Base-by-base conservation (phyloP, 164 flowering plant species). In the Amborella trichopoda region DNA sequence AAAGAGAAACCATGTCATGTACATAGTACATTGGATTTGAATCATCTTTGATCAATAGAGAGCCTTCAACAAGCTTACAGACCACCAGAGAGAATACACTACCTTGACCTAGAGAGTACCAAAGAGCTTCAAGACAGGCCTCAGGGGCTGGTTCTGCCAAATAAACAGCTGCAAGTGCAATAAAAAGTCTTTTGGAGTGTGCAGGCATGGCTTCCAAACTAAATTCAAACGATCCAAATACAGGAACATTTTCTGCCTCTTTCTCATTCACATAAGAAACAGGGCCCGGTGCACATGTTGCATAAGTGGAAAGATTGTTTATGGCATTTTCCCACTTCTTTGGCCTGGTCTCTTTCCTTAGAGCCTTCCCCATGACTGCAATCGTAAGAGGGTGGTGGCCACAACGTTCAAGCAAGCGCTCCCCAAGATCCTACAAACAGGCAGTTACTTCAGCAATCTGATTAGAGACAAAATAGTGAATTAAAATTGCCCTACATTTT, bases 351-450 rank as follows among this genome's bases (percentile, higher is more conserved):
- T 72, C 77, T 63, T 72, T 72, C 49, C 73, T 58, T 16, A 69
- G 74, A 52, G 74, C 72, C 63, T 69, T 73, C 23, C 74, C 77
- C 74, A 73, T 69, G 43, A 73, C 72, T 56, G 77, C 74, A 56
- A 73, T 74, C 30, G 77, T 73, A 23, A 73, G 68, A 33, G 77
- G 74, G 56, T 69, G 77, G 62, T 73, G 70, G 33, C 74, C 77
- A 33, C 77, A 73, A 6, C 68, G 67, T 46, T 69, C 77, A n/a
- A 69, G 66, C 52, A 73, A 64, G 47, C 44, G 56, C n/a, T 62
- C 72, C 32, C 69, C 68, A 22, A 30, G 32, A 46, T 32, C 23
- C 62, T 63, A 37, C 21, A 55, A 23, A 30, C 4, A 3, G 12
- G 13, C 19, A 5, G 36, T 9, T 2, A 2, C 11, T 25, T 49